Percentiles rank a stretch among this genome's conserved stretches.
phyloP scores from a whole-genome alignment of 2,329 filamentous ascomycete species.

The Diaporthe caulivora region DNA sequence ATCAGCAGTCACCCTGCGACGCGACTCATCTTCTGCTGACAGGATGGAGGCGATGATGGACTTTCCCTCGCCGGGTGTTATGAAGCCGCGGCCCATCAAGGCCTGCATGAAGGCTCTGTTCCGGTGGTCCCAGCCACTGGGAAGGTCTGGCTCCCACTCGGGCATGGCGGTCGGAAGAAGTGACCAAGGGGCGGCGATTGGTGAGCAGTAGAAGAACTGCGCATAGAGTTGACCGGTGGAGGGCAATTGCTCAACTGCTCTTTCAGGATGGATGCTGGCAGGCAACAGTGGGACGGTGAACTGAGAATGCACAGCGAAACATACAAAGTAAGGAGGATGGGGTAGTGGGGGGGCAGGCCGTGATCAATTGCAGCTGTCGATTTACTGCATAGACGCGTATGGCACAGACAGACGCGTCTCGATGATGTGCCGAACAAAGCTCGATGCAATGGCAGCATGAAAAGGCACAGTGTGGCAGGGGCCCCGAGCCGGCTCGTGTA shows the following conservation, averaged over 20 bases:
- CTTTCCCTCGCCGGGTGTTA: slow-evolving; percentile 81
- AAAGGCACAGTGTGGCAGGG: slow-evolving; percentile 9
- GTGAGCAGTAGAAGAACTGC: not conserved
- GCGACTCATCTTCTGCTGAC: slow-evolving; percentile 60
- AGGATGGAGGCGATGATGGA: slow-evolving; percentile 82
- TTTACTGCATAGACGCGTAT: slow-evolving; percentile 5
- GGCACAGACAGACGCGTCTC: slow-evolving; percentile 10
- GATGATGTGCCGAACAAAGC: not conserved
- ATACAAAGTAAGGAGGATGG: not conserved
- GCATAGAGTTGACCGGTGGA: not conserved
- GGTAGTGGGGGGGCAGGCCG: not conserved
- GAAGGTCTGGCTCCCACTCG: slow-evolving; percentile 50
- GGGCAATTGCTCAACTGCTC: not conserved
- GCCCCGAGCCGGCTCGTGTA: not conserved
- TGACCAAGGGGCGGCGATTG: not conserved
- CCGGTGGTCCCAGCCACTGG: slow-evolving; percentile 64
- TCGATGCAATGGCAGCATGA: not conserved
- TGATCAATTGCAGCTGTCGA: not conserved
- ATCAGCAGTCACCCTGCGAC: slow-evolving; percentile 61
- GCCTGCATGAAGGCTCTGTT: slow-evolving; percentile 94
- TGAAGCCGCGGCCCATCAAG: slow-evolving; percentile 80
- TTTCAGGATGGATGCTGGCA: not conserved
- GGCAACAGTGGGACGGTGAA: not conserved
- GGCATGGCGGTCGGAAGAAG: not conserved
- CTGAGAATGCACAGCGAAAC: not conserved